Conservation (phyloP, 495 filamentous ascomycete species). For the Penicillium psychrofluorescens region DNA sequence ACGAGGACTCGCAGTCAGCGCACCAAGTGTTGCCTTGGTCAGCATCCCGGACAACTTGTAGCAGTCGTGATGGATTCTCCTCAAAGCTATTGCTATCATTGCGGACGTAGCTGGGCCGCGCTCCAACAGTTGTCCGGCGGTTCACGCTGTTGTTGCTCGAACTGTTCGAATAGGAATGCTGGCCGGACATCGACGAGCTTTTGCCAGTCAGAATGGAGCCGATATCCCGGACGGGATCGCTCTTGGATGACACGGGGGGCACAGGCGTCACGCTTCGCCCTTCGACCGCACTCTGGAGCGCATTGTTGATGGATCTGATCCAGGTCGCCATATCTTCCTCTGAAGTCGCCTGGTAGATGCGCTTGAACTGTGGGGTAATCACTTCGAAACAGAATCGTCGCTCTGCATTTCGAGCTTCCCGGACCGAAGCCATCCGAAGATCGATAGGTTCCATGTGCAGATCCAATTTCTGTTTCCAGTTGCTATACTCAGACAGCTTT, state of each 20-base stretch:
- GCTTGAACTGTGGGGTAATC: slow-evolving; percentile 93
- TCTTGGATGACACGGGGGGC: slow-evolving; percentile 30
- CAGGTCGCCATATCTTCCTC: slow-evolving; percentile 97
- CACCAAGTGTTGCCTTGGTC: slow-evolving; percentile 94
- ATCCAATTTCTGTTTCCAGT: slow-evolving; percentile 97
- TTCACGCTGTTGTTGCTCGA: slow-evolving; percentile 52
- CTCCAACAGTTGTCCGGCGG: slow-evolving; percentile 84
- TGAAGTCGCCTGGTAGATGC: slow-evolving; percentile 95
- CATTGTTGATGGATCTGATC: slow-evolving; percentile 96
- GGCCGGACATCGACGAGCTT: slow-evolving; percentile 63
- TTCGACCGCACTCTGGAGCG: slow-evolving; percentile 91
- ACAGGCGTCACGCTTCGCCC: slow-evolving; percentile 51
- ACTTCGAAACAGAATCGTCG: slow-evolving; percentile 97
- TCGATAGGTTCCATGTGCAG: slow-evolving; percentile 98
- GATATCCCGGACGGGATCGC: slow-evolving; percentile 64
- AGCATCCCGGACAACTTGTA: slow-evolving; percentile 80
- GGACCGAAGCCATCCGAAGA: slow-evolving; percentile 90
- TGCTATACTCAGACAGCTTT: slow-evolving; percentile 94
- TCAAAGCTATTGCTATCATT: slow-evolving; percentile 62
- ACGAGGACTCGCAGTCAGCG: slow-evolving; percentile 85
- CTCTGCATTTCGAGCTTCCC: slow-evolving; percentile 89
- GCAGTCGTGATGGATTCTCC: slow-evolving; percentile 74
- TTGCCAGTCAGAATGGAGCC: slow-evolving; percentile 93
- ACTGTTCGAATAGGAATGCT: slow-evolving; percentile 44
- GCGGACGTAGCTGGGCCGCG: slow-evolving; percentile 67